Conservation (phyloP, 768 basidiomycete genomes). For the Cystofilobasidium macerans region DNA sequence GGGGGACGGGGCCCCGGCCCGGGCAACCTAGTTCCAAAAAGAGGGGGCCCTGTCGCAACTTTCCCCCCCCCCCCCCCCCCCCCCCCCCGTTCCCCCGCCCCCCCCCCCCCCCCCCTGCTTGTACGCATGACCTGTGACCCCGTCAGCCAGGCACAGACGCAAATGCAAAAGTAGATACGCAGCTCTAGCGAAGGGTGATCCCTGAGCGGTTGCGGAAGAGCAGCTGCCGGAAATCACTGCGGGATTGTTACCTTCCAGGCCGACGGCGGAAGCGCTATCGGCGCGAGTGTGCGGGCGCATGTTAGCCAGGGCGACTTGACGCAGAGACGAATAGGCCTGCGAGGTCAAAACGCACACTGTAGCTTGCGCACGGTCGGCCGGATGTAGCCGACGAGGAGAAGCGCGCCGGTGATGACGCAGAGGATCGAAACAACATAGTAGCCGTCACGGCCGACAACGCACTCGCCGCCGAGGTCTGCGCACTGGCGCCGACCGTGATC, state of each 20-base stretch:
- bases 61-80: too few species aligned
- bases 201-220: too few species aligned
- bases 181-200: too few species aligned
- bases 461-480: slow-evolving; percentile 60
- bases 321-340: neutral
- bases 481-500: slow-evolving; percentile 79
- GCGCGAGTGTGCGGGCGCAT: neutral
- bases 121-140: too few species aligned
- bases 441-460: slow-evolving; percentile 76
- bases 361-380: slow-evolving; percentile 71
- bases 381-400: slow-evolving; percentile 63
- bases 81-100: too few species aligned
- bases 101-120: too few species aligned
- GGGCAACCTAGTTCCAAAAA: too few species aligned
- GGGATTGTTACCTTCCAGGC: slow-evolving; percentile 22
- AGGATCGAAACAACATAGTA: slow-evolving; percentile 73
- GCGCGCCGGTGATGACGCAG: slow-evolving; percentile 67
- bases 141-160: too few species aligned
- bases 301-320: neutral
- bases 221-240: too few species aligned
- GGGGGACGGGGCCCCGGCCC: too few species aligned
- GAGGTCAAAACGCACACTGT: slow-evolving; percentile 53
- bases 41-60: too few species aligned
- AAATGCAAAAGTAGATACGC: too few species aligned
- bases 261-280: slow-evolving; percentile 1